These are phyloP conservation scores for Leccinum proximum DNA, from an alignment of 1,284 basidiomycete species.

Conservation along the genomic window DNA sequence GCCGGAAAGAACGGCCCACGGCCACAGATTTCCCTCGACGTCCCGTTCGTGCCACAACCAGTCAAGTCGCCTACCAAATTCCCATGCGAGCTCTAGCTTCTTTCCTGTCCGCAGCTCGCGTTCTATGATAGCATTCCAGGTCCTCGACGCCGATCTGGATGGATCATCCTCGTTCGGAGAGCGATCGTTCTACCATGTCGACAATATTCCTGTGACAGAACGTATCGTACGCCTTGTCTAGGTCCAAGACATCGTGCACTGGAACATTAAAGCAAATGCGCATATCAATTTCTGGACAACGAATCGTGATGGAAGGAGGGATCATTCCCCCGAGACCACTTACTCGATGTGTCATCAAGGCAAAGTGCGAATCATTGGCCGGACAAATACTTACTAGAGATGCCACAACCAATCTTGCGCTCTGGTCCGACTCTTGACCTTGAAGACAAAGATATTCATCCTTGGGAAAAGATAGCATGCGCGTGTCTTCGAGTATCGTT, in stretches of 20 bases:
- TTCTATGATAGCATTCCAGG: conserved; percentile 64
- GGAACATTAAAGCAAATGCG: conserved; percentile 33
- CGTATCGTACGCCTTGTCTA: conserved; percentile 37
- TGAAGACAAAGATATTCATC: conserved; percentile 74
- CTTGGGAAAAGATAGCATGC: conserved; percentile 44
- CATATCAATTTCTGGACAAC: conserved; percentile 36
- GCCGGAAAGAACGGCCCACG: conserved; percentile 74
- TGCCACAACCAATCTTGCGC: conserved; percentile 29
- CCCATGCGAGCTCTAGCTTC: conserved; percentile 73
- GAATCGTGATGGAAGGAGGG: conserved; percentile 37
- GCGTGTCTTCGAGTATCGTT: conserved; percentile 37
- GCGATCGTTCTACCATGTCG: conserved; percentile 49
- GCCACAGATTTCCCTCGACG: conserved; percentile 55
- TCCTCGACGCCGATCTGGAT: conserved; percentile 26
- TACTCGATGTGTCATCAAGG: conserved; percentile 25
- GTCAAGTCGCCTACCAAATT: conserved; percentile 66
- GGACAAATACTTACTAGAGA: too few species aligned
- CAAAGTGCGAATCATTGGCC: too few species aligned
- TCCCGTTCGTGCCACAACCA: conserved; percentile 78
- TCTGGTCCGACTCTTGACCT: conserved; percentile 65
- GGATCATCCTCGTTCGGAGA: conserved; percentile 33
- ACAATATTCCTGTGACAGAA: conserved; percentile 62
- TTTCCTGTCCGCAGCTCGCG: conserved; percentile 50
- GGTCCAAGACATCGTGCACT: conserved; percentile 12
- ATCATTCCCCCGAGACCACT: conserved; percentile 59